phyloP scores from a whole-genome alignment of 371 early-diverging fungal genomes.

The Rhizopus microsporus region DNA sequence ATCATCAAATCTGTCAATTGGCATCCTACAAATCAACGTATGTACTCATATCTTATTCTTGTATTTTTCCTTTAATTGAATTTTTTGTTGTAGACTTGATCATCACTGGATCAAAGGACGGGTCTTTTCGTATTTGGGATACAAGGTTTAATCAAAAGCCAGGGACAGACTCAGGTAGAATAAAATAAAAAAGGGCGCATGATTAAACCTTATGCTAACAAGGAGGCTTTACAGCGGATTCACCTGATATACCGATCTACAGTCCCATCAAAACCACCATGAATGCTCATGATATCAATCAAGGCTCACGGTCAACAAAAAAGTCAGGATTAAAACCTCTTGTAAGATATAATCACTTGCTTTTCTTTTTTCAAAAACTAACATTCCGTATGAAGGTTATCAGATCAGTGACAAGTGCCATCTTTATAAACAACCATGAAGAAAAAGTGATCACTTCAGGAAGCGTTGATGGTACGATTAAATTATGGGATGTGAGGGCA shows the following conservation, averaged over 20 bases:
- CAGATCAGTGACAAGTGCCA: conserved; percentile 58
- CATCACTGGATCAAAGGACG: conserved; percentile 66
- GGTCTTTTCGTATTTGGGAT: conserved; percentile 68
- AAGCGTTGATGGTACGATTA: conserved; percentile 59
- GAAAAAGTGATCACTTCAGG: conserved; percentile 56
- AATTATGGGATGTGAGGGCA: conserved; percentile 50
- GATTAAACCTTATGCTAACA: not conserved
- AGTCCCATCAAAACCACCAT: conserved; percentile 20
- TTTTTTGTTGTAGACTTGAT: conserved; percentile 46
- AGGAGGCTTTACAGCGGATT: too few species aligned
- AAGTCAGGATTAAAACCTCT: too few species aligned
- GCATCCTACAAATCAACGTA: conserved; percentile 57
- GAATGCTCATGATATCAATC: conserved; percentile 1
- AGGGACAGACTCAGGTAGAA: conserved; percentile 8
- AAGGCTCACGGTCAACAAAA: too few species aligned
- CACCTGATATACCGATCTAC: conserved; percentile 21
- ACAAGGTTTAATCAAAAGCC: conserved; percentile 34
- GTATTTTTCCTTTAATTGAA: not conserved
- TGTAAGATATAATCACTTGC: not conserved
- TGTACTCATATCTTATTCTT: conserved; percentile 14
- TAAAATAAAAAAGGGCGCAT: not conserved
- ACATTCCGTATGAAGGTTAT: conserved; percentile 8
- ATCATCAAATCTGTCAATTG: conserved; percentile 59
- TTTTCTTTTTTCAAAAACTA: too few species aligned
- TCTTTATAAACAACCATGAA: conserved; percentile 40